These are phyloP conservation scores for Termitomyces sp. DNA, from an alignment of 768 basidiomycete genomes.

Conservation along the genomic window DNA sequence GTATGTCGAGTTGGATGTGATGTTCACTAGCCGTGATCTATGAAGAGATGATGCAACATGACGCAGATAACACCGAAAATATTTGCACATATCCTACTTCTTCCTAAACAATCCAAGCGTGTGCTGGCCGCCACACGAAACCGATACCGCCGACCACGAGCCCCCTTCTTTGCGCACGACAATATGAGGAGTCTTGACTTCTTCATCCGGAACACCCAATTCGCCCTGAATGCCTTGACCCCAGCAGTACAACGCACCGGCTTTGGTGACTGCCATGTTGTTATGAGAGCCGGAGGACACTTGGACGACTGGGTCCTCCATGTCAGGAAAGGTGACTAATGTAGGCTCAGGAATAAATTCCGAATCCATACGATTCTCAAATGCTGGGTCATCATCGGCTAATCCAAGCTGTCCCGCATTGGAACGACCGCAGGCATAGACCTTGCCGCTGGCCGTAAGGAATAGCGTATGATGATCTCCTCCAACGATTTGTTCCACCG, in stretches of 20 bases:
- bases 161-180: conserved; percentile 74
- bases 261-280: conserved; percentile 63
- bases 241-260: conserved; percentile 71
- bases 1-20: background rate
- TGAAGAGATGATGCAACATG: background rate
- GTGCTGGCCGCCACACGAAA: conserved; percentile 78
- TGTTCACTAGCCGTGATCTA: background rate
- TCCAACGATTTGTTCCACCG: conserved; percentile 68
- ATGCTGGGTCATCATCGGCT: conserved; percentile 61
- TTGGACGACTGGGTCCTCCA: conserved; percentile 57
- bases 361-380: conserved; percentile 45
- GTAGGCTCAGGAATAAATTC: conserved; percentile 67
- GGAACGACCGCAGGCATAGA: conserved; percentile 82
- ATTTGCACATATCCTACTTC: conserved; percentile 27
- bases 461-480: conserved; percentile 92
- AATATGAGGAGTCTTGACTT: conserved; percentile 55
- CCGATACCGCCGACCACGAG: conserved; percentile 58
- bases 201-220: conserved; percentile 57
- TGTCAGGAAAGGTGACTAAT: conserved; percentile 58
- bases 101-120: conserved; percentile 68
- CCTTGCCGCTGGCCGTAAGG: conserved; percentile 75
- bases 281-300: conserved; percentile 70
- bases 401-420: conserved; percentile 84
- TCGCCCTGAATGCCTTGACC: conserved; percentile 78
- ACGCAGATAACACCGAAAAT: background rate